phyloP scores from a whole-genome alignment of 2,329 filamentous ascomycete genomes.

The Pseudogymnoascus sp. region DNA sequence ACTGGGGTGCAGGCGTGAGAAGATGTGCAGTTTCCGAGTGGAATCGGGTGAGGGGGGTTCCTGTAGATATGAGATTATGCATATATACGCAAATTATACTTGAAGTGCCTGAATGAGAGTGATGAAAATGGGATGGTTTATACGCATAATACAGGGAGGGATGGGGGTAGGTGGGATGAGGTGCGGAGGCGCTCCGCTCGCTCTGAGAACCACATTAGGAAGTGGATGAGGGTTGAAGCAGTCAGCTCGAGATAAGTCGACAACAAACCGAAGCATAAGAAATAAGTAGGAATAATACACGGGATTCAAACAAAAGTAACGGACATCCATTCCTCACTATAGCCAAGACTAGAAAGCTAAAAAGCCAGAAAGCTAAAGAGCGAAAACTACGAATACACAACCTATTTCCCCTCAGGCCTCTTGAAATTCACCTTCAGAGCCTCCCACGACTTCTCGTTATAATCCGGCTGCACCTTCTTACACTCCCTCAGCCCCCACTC shows the following conservation, averaged over 20 bases:
- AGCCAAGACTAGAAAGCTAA: background rate
- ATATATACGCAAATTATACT: background rate
- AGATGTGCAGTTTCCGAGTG: background rate
- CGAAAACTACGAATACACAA: background rate
- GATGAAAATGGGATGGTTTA: background rate
- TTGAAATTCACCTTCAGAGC: constrained; percentile 43
- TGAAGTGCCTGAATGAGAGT: background rate
- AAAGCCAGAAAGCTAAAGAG: background rate
- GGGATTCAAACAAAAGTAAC: background rate
- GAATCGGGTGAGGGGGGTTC: background rate
- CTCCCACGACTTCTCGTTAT: constrained; percentile 62
- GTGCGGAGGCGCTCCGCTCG: too few species aligned
- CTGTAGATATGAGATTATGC: background rate
- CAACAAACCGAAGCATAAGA: too few species aligned
- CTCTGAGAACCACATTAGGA: too few species aligned
- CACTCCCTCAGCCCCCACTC: constrained; percentile 64
- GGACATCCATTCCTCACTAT: background rate
- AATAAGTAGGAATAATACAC: background rate
- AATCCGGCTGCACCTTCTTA: constrained; percentile 58
- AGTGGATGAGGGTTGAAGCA: too few species aligned
- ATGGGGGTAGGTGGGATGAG: too few species aligned
- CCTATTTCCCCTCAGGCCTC: constrained; percentile 17
- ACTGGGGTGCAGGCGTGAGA: constrained; percentile 11
- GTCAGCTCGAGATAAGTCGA: too few species aligned
- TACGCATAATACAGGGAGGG: too few species aligned